Base-by-base conservation (phyloP, 805 yeast species). In the Starmerella potacharoeniae region DNA sequence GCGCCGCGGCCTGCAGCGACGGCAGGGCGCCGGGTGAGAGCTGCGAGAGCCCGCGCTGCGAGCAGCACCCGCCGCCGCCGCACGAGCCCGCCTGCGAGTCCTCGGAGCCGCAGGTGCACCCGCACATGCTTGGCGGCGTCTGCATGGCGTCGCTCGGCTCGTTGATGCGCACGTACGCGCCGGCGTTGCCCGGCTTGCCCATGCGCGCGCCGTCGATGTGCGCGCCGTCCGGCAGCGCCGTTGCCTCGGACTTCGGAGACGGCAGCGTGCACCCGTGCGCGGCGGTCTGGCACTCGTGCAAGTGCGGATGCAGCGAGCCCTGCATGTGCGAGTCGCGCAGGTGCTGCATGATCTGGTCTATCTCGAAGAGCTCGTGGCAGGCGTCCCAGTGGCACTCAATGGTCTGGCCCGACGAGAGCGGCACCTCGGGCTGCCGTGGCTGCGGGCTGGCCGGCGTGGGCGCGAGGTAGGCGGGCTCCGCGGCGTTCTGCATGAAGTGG, bases 361-460 rank as follows among this genome's bases (percentile, higher is more conserved):
- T 49, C 33, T 61, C 63, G n/a, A 67, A 57, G 44, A 61, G 47
- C 30, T 65, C 68, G 22, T 67, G 67, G 53, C 74, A 71, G 4
- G 72, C 63, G 51, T 71, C 74, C 75, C 75, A 71, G 52, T 68
- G 73, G 52, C 74, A 71, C 8, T 64, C 65, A 6, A 62, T 58
- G 29, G 58, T 49, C 17, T 58, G 54, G 5, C 29, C 49, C 22
- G 33, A 36, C 8, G 40, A 16, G 6, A 39, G 46, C 10, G 37
- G n/a, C 39, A 29, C 40, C 29, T 33, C 48, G n/a, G 48, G 48
- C n/a, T 14, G 42, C 42, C 43, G 51, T 43, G 51, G 35, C 31
- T 22, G 40, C 43, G 43, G 34, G 43, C 51, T 48, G 29, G 43
- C 43, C 6, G 51, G 51, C 35, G 43, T 35, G n/a, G 51, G 51